Evolutionary conservation across 1,139 yeast species (phyloP).

Genomic region (Protomyces gravidus): DNA sequence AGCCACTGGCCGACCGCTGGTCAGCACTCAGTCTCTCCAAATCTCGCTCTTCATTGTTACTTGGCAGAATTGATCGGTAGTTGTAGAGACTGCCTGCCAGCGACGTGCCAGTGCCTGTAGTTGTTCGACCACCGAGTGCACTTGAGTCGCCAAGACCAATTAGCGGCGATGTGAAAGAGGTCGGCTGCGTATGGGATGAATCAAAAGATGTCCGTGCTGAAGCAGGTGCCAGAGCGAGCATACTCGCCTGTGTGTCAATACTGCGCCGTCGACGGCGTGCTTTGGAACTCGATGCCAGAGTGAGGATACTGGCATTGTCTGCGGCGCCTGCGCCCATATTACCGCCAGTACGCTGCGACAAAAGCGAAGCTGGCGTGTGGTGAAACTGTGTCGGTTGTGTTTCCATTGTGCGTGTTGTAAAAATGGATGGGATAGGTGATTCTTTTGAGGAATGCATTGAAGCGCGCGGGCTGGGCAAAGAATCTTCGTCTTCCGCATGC

Average conservation of each 20-base stretch:
- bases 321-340: constrained; percentile 8
- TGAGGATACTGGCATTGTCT: constrained; percentile 23
- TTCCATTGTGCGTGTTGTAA: constrained; percentile 11
- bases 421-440: constrained; percentile 16
- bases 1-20: neutral
- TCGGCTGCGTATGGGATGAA: neutral
- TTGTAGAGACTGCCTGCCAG: neutral
- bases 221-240: constrained; percentile 22
- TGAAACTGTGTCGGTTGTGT: constrained; percentile 9
- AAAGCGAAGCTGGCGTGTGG: constrained; percentile 8
- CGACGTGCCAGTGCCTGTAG: neutral
- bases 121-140: neutral
- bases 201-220: constrained; percentile 23
- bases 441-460: constrained; percentile 5
- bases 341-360: constrained; percentile 8
- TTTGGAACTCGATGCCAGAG: constrained; percentile 21
- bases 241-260: constrained; percentile 19
- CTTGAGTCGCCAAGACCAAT: neutral
- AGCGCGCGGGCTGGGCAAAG: neutral
- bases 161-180: neutral
- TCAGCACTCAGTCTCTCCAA: neutral
- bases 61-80: neutral
- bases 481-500: neutral
- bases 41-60: neutral
- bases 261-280: constrained; percentile 11